These are phyloP conservation scores for Neoboletus subvelutipes DNA, from an alignment of 768 basidiomycete genomes.

Conservation along the genomic window DNA sequence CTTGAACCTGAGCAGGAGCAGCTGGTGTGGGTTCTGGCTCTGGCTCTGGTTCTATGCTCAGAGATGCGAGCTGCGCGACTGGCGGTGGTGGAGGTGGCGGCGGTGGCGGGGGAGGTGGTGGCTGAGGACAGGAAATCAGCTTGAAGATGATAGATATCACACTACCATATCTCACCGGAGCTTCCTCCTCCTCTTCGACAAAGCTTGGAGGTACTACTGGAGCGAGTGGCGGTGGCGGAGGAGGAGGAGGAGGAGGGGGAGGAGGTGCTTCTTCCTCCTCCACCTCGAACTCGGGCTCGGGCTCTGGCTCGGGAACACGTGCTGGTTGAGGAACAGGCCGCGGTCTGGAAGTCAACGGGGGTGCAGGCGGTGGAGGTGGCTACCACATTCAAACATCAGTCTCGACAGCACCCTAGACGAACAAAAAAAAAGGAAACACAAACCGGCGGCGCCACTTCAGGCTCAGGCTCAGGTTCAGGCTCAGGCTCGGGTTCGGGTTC, in stretches of 20 bases:
- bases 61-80: constrained; percentile 31
- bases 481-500: constrained; percentile 29
- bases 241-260: constrained; percentile 24
- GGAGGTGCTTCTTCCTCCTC: constrained; percentile 19
- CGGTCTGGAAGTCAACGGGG: constrained; percentile 21
- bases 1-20: constrained; percentile 16
- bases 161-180: constrained; percentile 7
- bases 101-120: constrained; percentile 40
- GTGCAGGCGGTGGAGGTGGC: constrained; percentile 31
- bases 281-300: constrained; percentile 21
- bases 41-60: constrained; percentile 36
- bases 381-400: constrained; percentile 8
- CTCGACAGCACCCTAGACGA: neutral
- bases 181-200: constrained; percentile 15
- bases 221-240: constrained; percentile 24
- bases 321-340: constrained; percentile 18
- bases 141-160: neutral
- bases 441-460: constrained; percentile 33
- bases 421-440: constrained; percentile 10
- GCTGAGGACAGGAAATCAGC: neutral
- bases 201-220: constrained; percentile 20
- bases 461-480: constrained; percentile 18
- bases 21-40: constrained; percentile 22
- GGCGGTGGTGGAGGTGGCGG: constrained; percentile 51
- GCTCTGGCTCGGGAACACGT: constrained; percentile 22